These are phyloP conservation scores for Colletotrichum theobromicola DNA, from an alignment of 2,329 filamentous ascomycete genomes.

Conservation along the genomic window DNA sequence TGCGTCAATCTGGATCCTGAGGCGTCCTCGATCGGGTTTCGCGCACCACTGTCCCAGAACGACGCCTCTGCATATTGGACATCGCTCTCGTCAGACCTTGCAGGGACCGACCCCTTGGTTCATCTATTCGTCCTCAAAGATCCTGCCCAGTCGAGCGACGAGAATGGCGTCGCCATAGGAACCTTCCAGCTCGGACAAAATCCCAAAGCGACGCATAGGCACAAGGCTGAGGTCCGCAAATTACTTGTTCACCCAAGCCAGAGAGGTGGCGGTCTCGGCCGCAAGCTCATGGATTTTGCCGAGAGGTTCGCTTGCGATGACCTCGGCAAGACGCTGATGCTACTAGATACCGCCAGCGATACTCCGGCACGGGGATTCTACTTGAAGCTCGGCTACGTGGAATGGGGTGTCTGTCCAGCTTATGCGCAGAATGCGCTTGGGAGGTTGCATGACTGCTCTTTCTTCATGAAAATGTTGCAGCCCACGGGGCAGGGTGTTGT, in stretches of 20 bases:
- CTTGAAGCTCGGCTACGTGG: not conserved
- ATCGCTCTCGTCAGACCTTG: not conserved
- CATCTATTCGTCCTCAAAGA: not conserved
- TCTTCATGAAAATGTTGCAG: not conserved
- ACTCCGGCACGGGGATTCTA: not conserved
- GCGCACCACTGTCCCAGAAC: not conserved
- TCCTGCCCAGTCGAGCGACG: not conserved
- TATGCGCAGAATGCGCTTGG: not conserved
- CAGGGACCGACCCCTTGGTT: not conserved
- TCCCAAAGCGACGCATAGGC: not conserved
- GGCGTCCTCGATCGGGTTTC: not conserved
- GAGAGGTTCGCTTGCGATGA: not conserved
- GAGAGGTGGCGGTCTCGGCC: not conserved
- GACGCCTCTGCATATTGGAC: not conserved
- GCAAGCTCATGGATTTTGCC: not conserved
- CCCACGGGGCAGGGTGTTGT: not conserved
- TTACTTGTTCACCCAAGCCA: not conserved
- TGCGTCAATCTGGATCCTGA: not conserved
- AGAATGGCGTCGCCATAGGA: not conserved
- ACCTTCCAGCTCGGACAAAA: not conserved
- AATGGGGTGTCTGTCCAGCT: not conserved
- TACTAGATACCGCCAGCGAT: not conserved
- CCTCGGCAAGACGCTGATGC: not conserved
- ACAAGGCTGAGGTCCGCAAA: not conserved
- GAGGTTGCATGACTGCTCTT: not conserved